Evolutionary conservation across 768 basidiomycete genomes (phyloP).

Genomic region (Boletus pseudo-olivaceus): DNA sequence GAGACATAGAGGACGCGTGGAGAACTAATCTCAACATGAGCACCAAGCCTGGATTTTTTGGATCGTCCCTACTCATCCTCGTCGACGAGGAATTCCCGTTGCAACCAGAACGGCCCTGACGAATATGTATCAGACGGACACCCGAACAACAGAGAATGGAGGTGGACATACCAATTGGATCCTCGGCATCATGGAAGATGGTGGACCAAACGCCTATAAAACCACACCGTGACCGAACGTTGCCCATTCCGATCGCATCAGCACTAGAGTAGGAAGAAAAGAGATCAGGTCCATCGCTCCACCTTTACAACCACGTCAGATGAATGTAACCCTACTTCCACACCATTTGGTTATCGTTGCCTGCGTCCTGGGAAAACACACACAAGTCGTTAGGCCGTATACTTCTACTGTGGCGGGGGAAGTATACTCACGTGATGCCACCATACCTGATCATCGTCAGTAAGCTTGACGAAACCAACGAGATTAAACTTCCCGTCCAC

Average conservation of each 20-base stretch:
- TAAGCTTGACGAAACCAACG: constrained; percentile 52
- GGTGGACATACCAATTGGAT: constrained; percentile 41
- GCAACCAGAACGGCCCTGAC: constrained; percentile 30
- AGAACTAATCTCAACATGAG: not conserved
- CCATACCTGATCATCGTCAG: constrained; percentile 52
- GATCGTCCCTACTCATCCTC: constrained; percentile 19
- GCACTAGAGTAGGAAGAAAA: constrained; percentile 37
- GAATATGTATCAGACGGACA: not conserved
- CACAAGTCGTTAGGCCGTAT: constrained; percentile 2
- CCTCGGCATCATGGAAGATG: constrained; percentile 41
- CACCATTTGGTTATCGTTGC: constrained; percentile 48
- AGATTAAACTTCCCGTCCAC: constrained; percentile 49
- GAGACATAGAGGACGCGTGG: not conserved
- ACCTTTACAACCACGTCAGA: not conserved
- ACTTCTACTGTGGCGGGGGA: not conserved
- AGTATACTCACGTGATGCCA: constrained; percentile 57
- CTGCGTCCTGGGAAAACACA: constrained; percentile 39
- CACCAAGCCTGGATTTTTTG: not conserved
- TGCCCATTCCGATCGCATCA: constrained; percentile 62
- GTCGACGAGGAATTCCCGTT: constrained; percentile 20
- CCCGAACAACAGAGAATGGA: not conserved
- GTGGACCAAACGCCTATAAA: constrained; percentile 56
- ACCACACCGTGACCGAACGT: constrained; percentile 55
- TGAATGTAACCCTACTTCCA: constrained; percentile 46
- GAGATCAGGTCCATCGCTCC: not conserved